Conservation (phyloP, 1,139 yeast genomes). For the Wickerhamomyces sp. region DNA sequence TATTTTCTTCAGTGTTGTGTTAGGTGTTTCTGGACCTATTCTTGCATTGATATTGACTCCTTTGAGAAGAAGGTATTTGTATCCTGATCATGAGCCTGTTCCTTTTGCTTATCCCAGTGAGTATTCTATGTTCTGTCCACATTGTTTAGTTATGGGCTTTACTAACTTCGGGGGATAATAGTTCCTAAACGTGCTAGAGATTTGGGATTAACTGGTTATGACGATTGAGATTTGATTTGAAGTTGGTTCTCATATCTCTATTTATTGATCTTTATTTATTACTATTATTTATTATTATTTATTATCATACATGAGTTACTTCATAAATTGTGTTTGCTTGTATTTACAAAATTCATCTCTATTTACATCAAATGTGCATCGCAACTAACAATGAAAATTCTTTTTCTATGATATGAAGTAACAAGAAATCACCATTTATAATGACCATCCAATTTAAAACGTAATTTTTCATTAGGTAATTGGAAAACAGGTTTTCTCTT, state of each 20-base stretch:
- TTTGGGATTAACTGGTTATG: conserved; percentile 45
- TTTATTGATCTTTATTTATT: not conserved
- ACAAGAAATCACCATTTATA: conserved; percentile 41
- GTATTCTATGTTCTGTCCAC: conserved; percentile 3
- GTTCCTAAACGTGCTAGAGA: conserved; percentile 55
- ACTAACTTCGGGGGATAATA: not conserved
- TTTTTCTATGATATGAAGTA: not conserved
- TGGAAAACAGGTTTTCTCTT: conserved; percentile 44
- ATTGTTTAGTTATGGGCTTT: not conserved
- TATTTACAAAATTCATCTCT: conserved; percentile 7
- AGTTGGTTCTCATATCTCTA: not conserved
- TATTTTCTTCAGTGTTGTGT: conserved; percentile 60
- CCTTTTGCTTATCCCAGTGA: conserved; percentile 61
- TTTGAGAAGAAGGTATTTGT: conserved; percentile 63
- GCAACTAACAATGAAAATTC: too few relatives aligned
- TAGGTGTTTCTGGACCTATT: conserved; percentile 67
- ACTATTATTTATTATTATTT: conserved; percentile 1
- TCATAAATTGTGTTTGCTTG: conserved; percentile 1
- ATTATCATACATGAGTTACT: not conserved
- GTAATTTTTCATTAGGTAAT: conserved; percentile 35
- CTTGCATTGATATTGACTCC: conserved; percentile 59
- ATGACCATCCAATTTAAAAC: conserved; percentile 42
- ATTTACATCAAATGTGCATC: conserved; percentile 1
- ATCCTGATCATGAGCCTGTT: conserved; percentile 62
- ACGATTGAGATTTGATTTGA: conserved; percentile 31